phyloP scores from a whole-genome alignment of 139 green algal species.

The Trebouxia sp. region DNA sequence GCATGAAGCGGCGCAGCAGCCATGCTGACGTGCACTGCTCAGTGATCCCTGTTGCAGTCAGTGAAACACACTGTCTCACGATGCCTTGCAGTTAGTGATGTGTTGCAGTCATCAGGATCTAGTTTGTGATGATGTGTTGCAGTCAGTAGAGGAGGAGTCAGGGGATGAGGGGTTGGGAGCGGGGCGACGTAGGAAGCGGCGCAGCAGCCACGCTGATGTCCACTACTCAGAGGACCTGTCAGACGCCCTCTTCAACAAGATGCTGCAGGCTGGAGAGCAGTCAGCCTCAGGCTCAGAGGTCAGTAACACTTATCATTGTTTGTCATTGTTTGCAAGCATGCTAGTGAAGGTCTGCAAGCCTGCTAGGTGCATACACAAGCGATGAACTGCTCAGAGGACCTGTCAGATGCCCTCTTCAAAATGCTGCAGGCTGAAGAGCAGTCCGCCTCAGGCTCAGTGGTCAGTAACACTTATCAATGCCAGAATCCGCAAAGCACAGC shows the following conservation, averaged over 20 bases:
- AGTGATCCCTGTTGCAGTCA: too few relatives aligned
- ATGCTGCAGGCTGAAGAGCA: neutral
- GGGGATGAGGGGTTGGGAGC: neutral
- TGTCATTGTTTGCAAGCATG: too few relatives aligned
- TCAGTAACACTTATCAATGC: too few relatives aligned
- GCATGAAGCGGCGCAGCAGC: slow-evolving; percentile 10
- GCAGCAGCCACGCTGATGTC: slow-evolving; percentile 19
- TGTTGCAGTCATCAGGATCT: too few relatives aligned
- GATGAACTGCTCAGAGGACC: slow-evolving; percentile 10
- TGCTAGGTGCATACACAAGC: too few relatives aligned
- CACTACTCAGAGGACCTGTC: slow-evolving; percentile 20
- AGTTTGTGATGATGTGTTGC: neutral
- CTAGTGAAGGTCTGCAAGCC: too few relatives aligned
- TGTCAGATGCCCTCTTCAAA: slow-evolving; percentile 21
- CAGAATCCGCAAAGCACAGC: too few relatives aligned
- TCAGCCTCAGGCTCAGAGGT: slow-evolving; percentile 8
- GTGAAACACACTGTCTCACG: too few relatives aligned
- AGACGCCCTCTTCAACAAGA: slow-evolving; percentile 12
- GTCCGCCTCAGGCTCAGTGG: neutral
- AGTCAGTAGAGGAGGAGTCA: neutral
- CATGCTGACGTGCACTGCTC: slow-evolving; percentile 16
- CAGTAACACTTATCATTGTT: too few relatives aligned
- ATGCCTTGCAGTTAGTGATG: too few relatives aligned
- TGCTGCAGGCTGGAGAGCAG: neutral
- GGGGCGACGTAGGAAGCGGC: neutral